Base-by-base conservation (phyloP, 176 grass and related monocot species). In the Aegilops bicornis region DNA sequence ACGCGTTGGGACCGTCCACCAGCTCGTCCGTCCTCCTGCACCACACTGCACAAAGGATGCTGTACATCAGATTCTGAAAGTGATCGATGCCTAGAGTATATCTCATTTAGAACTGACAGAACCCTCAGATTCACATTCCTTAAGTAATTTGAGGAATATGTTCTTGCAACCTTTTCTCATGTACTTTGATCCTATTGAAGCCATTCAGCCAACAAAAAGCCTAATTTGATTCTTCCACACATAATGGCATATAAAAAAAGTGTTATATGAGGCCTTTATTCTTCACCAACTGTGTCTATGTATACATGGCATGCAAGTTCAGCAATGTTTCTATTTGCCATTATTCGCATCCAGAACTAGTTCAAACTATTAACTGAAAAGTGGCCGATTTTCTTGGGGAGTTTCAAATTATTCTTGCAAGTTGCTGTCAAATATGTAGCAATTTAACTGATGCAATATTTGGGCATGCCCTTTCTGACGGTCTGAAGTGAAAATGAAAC, bases 1-100 rank as follows among this genome's bases (percentile, higher is more conserved):
- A 91, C 8, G 97, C 94, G 13, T 98, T 98, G 1, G 97, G 97
- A 2, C 97, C 97, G 70, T 98, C 97, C 1, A 98, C 94, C 7
- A 98, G 97, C 62, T 99, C 97, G 29, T 99, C 94, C 39, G 97
- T 99, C 68, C 97, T 94, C 89, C 97, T 92, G 65, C 97, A 99
- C 97, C 97, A 99, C 16, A 99, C 97, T 99, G 82, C 20, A 78
- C 25, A 58, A 33, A 79, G 4, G 47, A 79, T 16, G 47, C 8
- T 10, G 11, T 0, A 3, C 10, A 3, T 81, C 8, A 91, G 76
- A 77, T 70, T 79, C 22, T 25, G 31, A 3, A 17, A 24, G 14
- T n/a, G n/a, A 13, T 72, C 5, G n/a, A 35, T 72, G 56, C 33
- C 43, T 37, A 56, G 65, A 68, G 59, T 42, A 78, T 42, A 72